Evolutionary conservation across 176 grass and related monocot genomes (phyloP).

Genomic region (Oryza australiensis): DNA sequence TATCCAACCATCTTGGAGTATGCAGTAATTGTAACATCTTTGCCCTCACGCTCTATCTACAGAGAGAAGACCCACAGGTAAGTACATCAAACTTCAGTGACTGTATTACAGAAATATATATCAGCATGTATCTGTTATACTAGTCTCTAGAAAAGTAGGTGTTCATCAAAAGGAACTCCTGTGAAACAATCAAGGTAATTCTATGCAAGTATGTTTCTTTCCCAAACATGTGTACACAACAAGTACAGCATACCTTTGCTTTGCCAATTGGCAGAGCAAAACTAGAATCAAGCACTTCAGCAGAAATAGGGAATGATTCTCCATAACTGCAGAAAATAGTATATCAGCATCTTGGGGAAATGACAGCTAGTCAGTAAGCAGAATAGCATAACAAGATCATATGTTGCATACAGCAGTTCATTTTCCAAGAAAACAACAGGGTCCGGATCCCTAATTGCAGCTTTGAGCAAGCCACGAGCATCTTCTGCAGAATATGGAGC

Average conservation of each 20-base stretch:
- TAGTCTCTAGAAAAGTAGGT: not conserved
- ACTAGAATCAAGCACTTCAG: slow-evolving; percentile 96
- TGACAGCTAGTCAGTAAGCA: not conserved
- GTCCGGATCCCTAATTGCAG: slow-evolving; percentile 95
- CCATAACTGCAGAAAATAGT: slow-evolving; percentile 67
- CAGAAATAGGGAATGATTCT: slow-evolving; percentile 89
- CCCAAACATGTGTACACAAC: not conserved
- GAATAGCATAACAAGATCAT: slow-evolving; percentile 31
- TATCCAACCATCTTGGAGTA: slow-evolving; percentile 98
- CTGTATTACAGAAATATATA: slow-evolving; percentile 21
- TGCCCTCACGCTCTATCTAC: slow-evolving; percentile 92
- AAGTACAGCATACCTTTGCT: slow-evolving; percentile 69
- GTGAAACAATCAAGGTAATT: slow-evolving; percentile 3
- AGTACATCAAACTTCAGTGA: slow-evolving; percentile 31
- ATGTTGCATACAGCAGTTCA: slow-evolving; percentile 73
- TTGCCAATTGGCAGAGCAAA: slow-evolving; percentile 92
- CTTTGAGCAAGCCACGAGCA: slow-evolving; percentile 91
- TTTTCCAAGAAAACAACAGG: slow-evolving; percentile 98
- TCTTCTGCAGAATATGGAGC: slow-evolving; percentile 91
- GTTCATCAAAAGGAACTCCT: slow-evolving; percentile 4
- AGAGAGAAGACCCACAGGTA: slow-evolving; percentile 30
- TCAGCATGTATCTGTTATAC: slow-evolving; percentile 12
- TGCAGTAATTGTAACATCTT: slow-evolving; percentile 82
- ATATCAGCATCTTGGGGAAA: slow-evolving; percentile 29
- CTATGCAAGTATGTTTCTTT: not conserved